phyloP scores from a whole-genome alignment of 495 filamentous ascomycete genomes.

The Neurospora sp. region DNA sequence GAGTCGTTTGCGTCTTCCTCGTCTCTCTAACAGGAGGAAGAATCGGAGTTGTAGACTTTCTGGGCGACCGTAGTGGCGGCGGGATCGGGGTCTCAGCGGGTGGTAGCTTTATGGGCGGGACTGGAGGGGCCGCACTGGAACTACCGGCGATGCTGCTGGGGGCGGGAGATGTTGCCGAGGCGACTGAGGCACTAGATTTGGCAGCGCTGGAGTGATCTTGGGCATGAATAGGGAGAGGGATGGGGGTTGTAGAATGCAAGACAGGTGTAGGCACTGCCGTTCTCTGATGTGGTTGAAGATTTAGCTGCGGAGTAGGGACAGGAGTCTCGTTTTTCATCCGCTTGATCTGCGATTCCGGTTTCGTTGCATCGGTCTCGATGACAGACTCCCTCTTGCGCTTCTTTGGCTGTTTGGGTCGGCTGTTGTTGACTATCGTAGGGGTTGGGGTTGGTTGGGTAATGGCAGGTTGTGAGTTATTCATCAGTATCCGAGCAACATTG shows the following conservation, averaged over 20 bases:
- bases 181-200: constrained; percentile 15
- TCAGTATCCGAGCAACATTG: constrained; percentile 38
- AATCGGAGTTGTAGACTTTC: constrained; percentile 45
- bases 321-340: constrained; percentile 49
- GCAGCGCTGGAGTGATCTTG: constrained; percentile 23
- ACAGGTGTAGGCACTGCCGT: constrained; percentile 5
- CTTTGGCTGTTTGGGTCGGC: constrained; percentile 19
- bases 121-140: neutral
- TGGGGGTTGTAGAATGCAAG: constrained; percentile 27
- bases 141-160: constrained; percentile 15
- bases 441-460: constrained; percentile 7
- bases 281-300: constrained; percentile 20
- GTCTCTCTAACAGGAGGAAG: constrained; percentile 38
- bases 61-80: constrained; percentile 26
- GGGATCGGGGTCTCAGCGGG: constrained; percentile 22
- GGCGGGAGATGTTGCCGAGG: constrained; percentile 20
- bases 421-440: constrained; percentile 13
- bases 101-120: constrained; percentile 18
- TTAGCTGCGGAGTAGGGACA: constrained; percentile 36
- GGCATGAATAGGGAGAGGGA: constrained; percentile 21
- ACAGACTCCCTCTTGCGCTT: constrained; percentile 47
- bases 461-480: constrained; percentile 25
- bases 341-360: constrained; percentile 37
- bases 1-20: constrained; percentile 19
- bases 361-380: constrained; percentile 32